Evolutionary conservation across 1,284 basidiomycete species (phyloP).

Genomic region (Moesziomyces parantarcticus): DNA sequence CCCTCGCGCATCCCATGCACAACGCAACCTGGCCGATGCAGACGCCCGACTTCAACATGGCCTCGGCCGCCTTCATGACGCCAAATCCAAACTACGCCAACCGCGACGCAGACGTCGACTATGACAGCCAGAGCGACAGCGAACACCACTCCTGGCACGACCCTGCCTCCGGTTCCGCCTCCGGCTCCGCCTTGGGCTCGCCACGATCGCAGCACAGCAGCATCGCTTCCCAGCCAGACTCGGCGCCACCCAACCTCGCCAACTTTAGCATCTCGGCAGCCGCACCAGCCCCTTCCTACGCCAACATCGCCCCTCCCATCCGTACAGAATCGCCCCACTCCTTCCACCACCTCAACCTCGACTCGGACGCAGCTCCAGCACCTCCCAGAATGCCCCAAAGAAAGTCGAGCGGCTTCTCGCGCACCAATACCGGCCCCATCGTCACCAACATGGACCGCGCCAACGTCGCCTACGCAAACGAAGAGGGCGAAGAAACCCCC

Average conservation of each 20-base stretch:
- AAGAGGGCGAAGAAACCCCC: slow-evolving; percentile 60
- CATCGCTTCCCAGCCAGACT: slow-evolving; percentile 23
- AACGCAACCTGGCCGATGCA: slow-evolving; percentile 30
- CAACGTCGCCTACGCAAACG: slow-evolving; percentile 23
- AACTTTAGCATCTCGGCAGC: slow-evolving; percentile 27
- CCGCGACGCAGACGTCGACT: slow-evolving; percentile 35
- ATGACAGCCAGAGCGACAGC: slow-evolving; percentile 47
- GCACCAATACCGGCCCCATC: slow-evolving; percentile 51
- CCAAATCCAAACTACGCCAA: slow-evolving; percentile 33
- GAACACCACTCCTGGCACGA: slow-evolving; percentile 42
- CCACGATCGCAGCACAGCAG: slow-evolving; percentile 33
- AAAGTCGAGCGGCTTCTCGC: slow-evolving; percentile 46
- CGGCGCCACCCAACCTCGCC: slow-evolving; percentile 35
- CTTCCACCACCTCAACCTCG: slow-evolving; percentile 33
- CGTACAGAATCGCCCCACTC: slow-evolving; percentile 51
- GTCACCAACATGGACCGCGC: slow-evolving; percentile 51
- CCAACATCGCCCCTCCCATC: slow-evolving; percentile 17
- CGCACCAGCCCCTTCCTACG: slow-evolving; percentile 11
- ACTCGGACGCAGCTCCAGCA: slow-evolving; percentile 35
- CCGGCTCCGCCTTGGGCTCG: slow-evolving; percentile 29
- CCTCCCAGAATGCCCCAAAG: slow-evolving; percentile 22
- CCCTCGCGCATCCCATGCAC: slow-evolving; percentile 17
- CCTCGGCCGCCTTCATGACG: slow-evolving; percentile 23
- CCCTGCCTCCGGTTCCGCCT: slow-evolving; percentile 30
- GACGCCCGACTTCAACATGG: slow-evolving; percentile 24